Percentiles rank a stretch among this genome's conserved stretches.
These are phyloP conservation scores for Coniochaeta hoffmannii DNA, from an alignment of 2,329 filamentous ascomycete species.

Conservation along the genomic window DNA sequence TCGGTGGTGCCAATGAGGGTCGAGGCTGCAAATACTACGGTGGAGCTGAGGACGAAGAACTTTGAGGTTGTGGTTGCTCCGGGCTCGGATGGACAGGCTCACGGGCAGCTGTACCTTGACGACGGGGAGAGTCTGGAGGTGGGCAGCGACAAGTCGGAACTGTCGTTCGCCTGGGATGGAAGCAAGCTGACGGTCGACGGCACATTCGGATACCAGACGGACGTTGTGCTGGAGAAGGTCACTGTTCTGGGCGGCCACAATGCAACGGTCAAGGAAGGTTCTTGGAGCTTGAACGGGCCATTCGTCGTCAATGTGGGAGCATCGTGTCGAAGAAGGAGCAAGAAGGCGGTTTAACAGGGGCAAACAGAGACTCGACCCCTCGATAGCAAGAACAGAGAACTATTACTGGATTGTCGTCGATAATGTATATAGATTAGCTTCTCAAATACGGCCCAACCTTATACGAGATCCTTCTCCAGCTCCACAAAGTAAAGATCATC, in stretches of 20 bases:
- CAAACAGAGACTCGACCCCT: too few species aligned
- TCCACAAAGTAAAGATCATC: not conserved
- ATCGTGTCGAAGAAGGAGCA: too few species aligned
- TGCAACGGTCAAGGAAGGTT: not conserved
- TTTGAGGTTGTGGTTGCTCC: conserved; percentile 43
- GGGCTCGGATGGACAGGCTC: conserved; percentile 36
- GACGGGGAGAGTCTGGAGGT: conserved; percentile 27
- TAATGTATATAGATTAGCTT: too few species aligned
- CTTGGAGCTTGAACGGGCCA: not conserved
- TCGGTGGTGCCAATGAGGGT: conserved; percentile 49
- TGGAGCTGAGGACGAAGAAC: conserved; percentile 35
- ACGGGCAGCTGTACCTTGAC: conserved; percentile 42
- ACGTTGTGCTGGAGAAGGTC: conserved; percentile 11
- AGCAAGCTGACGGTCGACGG: conserved; percentile 6
- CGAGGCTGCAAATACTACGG: conserved; percentile 42
- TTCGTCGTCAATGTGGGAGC: not conserved
- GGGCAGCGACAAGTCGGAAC: conserved; percentile 6
- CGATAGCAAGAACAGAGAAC: too few species aligned
- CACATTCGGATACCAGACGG: conserved; percentile 10
- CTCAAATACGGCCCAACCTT: too few species aligned
- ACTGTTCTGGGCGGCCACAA: conserved; percentile 7
- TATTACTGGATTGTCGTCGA: too few species aligned
- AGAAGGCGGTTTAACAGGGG: too few species aligned
- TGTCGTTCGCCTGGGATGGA: conserved; percentile 13
- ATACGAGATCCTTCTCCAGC: not conserved